These are phyloP conservation scores for Ilyonectria sp. DNA, from an alignment of 2,329 filamentous ascomycete genomes.

Conservation along the genomic window DNA sequence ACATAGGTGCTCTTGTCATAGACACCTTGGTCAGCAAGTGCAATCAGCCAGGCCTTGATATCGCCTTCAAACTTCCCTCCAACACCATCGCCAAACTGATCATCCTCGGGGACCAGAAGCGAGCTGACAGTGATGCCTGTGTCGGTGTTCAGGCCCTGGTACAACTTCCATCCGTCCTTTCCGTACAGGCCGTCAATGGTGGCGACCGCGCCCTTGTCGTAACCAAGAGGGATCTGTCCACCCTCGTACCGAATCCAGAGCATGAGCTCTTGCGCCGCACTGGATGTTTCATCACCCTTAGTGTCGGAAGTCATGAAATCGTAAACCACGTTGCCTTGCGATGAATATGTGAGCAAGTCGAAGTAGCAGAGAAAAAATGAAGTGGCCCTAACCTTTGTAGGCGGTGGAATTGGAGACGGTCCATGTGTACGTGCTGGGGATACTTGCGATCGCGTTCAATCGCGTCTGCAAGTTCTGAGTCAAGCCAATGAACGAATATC, in stretches of 20 bases:
- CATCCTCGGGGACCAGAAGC: constrained; percentile 24
- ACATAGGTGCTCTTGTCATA: constrained; percentile 32
- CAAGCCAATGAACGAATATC: constrained; percentile 38
- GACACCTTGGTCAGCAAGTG: constrained; percentile 30
- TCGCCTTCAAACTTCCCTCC: constrained; percentile 33
- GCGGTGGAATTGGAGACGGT: constrained; percentile 28
- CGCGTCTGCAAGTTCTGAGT: constrained; percentile 32
- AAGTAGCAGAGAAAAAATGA: not conserved
- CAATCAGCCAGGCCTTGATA: constrained; percentile 41
- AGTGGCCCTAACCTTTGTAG: constrained; percentile 32
- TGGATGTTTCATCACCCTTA: constrained; percentile 32
- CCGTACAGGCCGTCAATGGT: constrained; percentile 36
- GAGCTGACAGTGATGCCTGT: constrained; percentile 38
- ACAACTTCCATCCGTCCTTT: constrained; percentile 39
- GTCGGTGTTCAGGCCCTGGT: constrained; percentile 35
- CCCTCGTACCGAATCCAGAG: constrained; percentile 36
- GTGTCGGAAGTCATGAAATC: constrained; percentile 41
- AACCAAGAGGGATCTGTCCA: constrained; percentile 35
- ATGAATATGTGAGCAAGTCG: not conserved
- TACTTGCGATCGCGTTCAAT: constrained; percentile 30
- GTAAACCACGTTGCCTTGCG: constrained; percentile 35
- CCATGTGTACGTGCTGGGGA: constrained; percentile 32
- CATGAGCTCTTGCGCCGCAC: constrained; percentile 36
- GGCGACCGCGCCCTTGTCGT: constrained; percentile 32
- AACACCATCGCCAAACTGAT: constrained; percentile 27